Evolutionary conservation across 2,329 filamentous ascomycete genomes (phyloP).

Genomic region (Penicillium brasilianum): DNA sequence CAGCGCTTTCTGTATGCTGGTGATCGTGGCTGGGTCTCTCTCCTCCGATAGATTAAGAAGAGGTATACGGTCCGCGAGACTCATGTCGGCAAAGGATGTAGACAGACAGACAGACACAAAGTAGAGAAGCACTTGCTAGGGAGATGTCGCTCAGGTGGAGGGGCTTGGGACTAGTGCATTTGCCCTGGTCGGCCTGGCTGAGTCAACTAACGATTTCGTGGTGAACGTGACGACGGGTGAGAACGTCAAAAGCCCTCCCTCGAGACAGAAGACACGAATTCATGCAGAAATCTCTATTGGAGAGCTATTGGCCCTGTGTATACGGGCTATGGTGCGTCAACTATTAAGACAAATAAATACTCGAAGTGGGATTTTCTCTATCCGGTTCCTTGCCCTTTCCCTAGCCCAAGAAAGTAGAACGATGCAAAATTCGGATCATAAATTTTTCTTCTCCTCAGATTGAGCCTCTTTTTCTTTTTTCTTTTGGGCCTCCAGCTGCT

Average conservation of each 20-base stretch:
- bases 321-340: constrained; percentile 12
- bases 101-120: background rate
- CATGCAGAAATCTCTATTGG: constrained; percentile 5
- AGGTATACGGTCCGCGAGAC: constrained; percentile 3
- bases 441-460: constrained; percentile 33
- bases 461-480: constrained; percentile 25
- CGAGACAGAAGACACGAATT: background rate
- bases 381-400: background rate
- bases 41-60: constrained; percentile 9
- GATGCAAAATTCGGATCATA: constrained; percentile 12
- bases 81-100: background rate
- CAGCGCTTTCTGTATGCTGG: constrained; percentile 3
- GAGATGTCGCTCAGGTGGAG: background rate
- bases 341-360: background rate
- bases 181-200: background rate
- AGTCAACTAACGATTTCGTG: background rate
- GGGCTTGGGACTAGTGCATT: background rate
- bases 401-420: background rate
- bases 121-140: background rate
- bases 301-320: background rate
- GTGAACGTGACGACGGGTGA: background rate
- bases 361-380: constrained; percentile 3
- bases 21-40: constrained; percentile 3
- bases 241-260: background rate
- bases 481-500: constrained; percentile 39